These are phyloP conservation scores for Aspergillus piperis DNA, from an alignment of 2,329 filamentous ascomycete genomes.

Conservation along the genomic window DNA sequence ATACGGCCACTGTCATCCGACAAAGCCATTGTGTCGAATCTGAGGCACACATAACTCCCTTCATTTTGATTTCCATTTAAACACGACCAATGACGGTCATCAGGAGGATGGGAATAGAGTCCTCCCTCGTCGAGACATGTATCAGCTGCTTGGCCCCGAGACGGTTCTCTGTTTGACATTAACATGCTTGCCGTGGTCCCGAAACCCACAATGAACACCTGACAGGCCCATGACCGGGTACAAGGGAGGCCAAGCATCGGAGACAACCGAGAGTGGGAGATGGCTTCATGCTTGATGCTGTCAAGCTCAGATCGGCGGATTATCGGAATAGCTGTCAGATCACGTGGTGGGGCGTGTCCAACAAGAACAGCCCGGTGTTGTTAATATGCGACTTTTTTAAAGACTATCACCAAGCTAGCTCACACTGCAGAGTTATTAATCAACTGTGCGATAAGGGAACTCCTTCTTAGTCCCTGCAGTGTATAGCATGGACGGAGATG, in stretches of 20 bases:
- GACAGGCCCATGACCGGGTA: neutral
- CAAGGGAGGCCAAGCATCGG: neutral
- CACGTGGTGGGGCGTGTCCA: neutral
- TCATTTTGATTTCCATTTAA: neutral
- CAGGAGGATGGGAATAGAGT: neutral
- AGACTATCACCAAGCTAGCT: too few relatives aligned
- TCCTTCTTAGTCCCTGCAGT: neutral
- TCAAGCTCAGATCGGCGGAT: conserved; percentile 6
- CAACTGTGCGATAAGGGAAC: neutral
- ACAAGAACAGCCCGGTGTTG: neutral
- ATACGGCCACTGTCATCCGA: neutral
- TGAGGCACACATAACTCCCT: neutral
- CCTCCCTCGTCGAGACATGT: neutral
- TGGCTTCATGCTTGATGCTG: conserved; percentile 1
- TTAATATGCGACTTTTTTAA: neutral
- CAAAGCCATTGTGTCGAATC: neutral
- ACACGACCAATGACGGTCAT: too few relatives aligned
- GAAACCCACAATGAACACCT: too few relatives aligned
- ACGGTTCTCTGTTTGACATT: neutral
- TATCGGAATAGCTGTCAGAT: neutral
- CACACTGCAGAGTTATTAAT: too few relatives aligned
- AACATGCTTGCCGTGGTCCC: neutral
- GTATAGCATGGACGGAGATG: neutral
- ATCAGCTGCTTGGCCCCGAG: neutral
- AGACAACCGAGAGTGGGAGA: neutral